phyloP scores from a whole-genome alignment of 495 filamentous ascomycete genomes.

The Elaphomyces granulatus region DNA sequence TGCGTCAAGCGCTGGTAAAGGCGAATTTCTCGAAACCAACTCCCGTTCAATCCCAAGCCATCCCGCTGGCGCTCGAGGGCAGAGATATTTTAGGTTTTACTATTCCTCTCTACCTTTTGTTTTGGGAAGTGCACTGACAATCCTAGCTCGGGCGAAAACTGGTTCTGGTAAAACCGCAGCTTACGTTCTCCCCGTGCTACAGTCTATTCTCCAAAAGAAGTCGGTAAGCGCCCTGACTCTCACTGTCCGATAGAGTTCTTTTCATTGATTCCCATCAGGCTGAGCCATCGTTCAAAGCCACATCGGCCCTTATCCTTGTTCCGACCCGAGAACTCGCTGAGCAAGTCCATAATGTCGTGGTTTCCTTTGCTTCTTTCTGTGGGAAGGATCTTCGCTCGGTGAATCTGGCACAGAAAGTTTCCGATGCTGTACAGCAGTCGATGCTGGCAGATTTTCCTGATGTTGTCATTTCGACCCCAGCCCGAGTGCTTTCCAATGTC shows the following conservation, averaged over 20 bases:
- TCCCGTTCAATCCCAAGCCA: constrained; percentile 68
- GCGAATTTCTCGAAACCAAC: constrained; percentile 77
- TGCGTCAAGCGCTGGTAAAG: constrained; percentile 73
- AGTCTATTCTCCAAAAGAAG: constrained; percentile 66
- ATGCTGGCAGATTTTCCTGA: constrained; percentile 81
- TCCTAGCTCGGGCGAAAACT: constrained; percentile 66
- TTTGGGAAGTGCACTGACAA: background rate
- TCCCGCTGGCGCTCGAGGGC: constrained; percentile 80
- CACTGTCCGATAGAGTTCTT: no score
- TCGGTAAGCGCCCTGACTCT: constrained; percentile 27
- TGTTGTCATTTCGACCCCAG: constrained; percentile 78
- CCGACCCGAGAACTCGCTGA: constrained; percentile 88
- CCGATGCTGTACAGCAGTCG: constrained; percentile 70
- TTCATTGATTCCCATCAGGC: constrained; percentile 15
- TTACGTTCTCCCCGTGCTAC: constrained; percentile 81
- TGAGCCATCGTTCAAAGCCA: constrained; percentile 31
- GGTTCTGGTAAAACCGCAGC: constrained; percentile 96
- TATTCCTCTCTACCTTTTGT: no score
- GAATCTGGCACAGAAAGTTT: constrained; percentile 77
- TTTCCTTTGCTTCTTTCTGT: constrained; percentile 65
- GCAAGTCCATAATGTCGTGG: constrained; percentile 65
- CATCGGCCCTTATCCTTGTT: constrained; percentile 70
- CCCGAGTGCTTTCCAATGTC: constrained; percentile 55
- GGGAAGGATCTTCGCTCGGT: constrained; percentile 64
- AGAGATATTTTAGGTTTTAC: constrained; percentile 64